Evolutionary conservation across 1,284 basidiomycete species (phyloP), one percentile per base, ranked within the genome.

Genomic region (Lignosus rhinocerotis): DNA sequence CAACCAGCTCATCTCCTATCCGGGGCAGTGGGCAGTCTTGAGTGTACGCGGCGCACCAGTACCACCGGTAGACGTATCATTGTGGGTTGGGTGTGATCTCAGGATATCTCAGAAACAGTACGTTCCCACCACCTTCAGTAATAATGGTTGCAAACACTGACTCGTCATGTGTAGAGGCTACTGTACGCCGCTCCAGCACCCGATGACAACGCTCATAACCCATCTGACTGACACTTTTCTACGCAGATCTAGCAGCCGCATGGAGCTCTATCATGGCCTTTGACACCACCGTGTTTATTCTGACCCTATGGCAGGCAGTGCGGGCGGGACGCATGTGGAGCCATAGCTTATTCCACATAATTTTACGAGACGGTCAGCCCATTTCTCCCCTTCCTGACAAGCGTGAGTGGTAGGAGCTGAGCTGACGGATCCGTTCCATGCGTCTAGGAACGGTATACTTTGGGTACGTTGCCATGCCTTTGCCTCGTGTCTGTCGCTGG

Each of bases 181-280:
- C 31, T 59, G 58, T 59, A 16, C 45, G 56, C 31, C 16, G 16
- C 11, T 6, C 12, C 6, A 7, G 32, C 11, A n/a, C 5, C 16
- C 17, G 34, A 12, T 14, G 11, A 17, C n/a, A 5, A 8, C 1
- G n/a, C n/a, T 32, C 21, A 6, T 14, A 19, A 11, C 44, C 21
- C 21, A 17, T 12, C 44, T 45, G 31, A 45, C 32, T 32, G 6
- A 34, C 1, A 14, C 21, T 31, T 9, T n/a, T 16, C n/a, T n/a
- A n/a, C 7, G 17, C 38, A 57, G 55, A 56, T 36, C 30, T 56
- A 10, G 59, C 59, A 12, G 19, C 48, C 12, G 55, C 54, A 12
- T 60, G 59, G 59, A 48, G 59, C 52, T 41, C 55, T 5, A 56
- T 60, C 4, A 8, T 56, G 21, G 51, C 21, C 0, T 53, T 60